Evolutionary conservation across 2,329 filamentous ascomycete species (phyloP).

Genomic region (Colletotrichum magnum): DNA sequence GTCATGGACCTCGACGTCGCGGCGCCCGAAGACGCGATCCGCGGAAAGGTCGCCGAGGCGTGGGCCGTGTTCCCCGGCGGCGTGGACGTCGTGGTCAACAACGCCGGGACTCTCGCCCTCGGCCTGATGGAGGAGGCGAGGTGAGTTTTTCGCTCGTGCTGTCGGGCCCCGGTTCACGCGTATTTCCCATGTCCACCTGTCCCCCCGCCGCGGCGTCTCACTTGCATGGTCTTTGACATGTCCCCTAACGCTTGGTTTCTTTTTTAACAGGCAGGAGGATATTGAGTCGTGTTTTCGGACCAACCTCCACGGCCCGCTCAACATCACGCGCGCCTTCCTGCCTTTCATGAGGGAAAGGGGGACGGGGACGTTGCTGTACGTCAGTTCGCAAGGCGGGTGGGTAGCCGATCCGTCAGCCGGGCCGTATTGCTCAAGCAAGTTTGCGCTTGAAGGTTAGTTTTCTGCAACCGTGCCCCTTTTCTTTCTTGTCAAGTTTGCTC

Average conservation of each 20-base stretch:
- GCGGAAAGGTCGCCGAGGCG: not conserved
- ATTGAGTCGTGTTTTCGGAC: conserved; percentile 45
- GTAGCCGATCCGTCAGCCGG: conserved; percentile 48
- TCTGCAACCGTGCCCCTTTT: not conserved
- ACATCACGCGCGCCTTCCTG: conserved; percentile 52
- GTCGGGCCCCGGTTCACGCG: too few relatives aligned
- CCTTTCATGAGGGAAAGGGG: conserved; percentile 49
- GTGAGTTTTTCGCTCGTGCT: not conserved
- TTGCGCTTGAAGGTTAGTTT: conserved; percentile 48
- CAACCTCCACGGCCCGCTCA: conserved; percentile 56
- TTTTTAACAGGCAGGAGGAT: conserved; percentile 1
- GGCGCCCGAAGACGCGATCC: not conserved
- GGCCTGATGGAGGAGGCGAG: conserved; percentile 10
- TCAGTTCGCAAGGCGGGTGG: conserved; percentile 54
- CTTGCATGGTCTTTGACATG: too few relatives aligned
- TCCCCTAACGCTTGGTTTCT: not conserved
- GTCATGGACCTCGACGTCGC: conserved; percentile 26
- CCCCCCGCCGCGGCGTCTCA: too few relatives aligned
- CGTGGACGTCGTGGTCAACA: conserved; percentile 57
- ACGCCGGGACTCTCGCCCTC: conserved; percentile 50
- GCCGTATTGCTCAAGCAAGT: conserved; percentile 51
- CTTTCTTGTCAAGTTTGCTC: not conserved
- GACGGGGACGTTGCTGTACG: conserved; percentile 50
- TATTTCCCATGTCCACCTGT: too few relatives aligned
- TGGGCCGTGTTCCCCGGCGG: conserved; percentile 40